Percentiles rank a stretch among this genome's conserved stretches.
phyloP scores from a whole-genome alignment of 176 grass and related monocot species.

The Eragrostis nindensis region DNA sequence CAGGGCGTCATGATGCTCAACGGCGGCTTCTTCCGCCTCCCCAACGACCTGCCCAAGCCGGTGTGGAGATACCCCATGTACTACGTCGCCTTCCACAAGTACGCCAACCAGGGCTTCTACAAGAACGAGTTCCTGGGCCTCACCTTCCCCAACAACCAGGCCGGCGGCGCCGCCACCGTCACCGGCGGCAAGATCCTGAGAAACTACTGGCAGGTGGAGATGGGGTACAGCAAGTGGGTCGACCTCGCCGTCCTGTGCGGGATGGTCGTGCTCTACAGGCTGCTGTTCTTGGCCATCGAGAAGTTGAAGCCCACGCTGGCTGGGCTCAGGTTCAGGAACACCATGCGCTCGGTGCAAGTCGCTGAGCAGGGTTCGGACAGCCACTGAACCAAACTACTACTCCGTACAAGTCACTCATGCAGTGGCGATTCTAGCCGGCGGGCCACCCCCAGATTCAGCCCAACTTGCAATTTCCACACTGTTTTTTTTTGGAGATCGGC shows the following conservation, averaged over 20 bases:
- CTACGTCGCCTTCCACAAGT: slow-evolving; percentile 87
- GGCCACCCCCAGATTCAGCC: no score
- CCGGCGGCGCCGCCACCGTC: slow-evolving; percentile 44
- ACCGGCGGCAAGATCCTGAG: slow-evolving; percentile 62
- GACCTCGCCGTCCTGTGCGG: slow-evolving; percentile 65
- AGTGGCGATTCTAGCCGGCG: no score
- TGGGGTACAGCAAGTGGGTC: slow-evolving; percentile 87
- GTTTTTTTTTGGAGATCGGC: no score
- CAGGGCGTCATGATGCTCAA: slow-evolving; percentile 95
- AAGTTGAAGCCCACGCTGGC: neutral
- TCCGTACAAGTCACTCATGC: no score
- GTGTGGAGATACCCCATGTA: slow-evolving; percentile 89
- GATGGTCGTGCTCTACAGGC: slow-evolving; percentile 75
- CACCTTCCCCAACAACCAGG: slow-evolving; percentile 65
- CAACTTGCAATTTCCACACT: no score
- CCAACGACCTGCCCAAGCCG: slow-evolving; percentile 65
- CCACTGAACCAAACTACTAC: neutral
- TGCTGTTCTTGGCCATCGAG: slow-evolving; percentile 61
- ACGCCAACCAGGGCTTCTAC: slow-evolving; percentile 83
- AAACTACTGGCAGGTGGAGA: slow-evolving; percentile 71
- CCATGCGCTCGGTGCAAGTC: neutral
- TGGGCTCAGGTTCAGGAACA: neutral
- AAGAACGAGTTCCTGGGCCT: slow-evolving; percentile 88
- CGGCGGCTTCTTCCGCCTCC: slow-evolving; percentile 87
- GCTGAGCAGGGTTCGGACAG: neutral